Percentiles rank a stretch among this genome's conserved stretches.
These are phyloP conservation scores for Mycena citricolor DNA, from an alignment of 1,284 basidiomycete species.

Conservation along the genomic window DNA sequence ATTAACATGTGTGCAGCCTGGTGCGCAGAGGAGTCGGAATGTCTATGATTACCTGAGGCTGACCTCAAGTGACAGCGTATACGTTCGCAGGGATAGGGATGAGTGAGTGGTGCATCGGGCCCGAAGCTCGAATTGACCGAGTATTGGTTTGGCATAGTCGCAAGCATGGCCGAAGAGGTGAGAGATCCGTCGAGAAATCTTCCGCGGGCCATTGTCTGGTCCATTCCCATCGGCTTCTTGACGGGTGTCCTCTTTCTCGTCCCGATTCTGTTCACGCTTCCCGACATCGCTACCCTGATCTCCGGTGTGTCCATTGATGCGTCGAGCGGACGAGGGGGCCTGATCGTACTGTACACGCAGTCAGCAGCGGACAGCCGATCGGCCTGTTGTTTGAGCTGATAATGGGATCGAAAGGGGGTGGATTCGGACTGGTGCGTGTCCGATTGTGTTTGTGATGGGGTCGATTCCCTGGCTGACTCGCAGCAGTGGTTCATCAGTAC, in stretches of 20 bases:
- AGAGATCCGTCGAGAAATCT: constrained; percentile 55
- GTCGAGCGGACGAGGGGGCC: constrained; percentile 1
- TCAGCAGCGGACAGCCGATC: constrained; percentile 62
- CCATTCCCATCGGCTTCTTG: constrained; percentile 61
- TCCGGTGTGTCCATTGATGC: constrained; percentile 36
- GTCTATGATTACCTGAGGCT: constrained; percentile 6
- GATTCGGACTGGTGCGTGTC: constrained; percentile 56
- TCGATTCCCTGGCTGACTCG: not conserved
- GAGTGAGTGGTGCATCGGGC: constrained; percentile 40
- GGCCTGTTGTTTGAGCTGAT: constrained; percentile 66
- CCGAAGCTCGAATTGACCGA: not conserved
- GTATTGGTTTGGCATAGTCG: too few relatives aligned
- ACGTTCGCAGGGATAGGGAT: constrained; percentile 53
- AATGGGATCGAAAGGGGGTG: constrained; percentile 60
- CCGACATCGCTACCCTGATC: constrained; percentile 54
- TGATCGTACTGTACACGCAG: constrained; percentile 29
- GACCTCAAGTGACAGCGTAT: constrained; percentile 38
- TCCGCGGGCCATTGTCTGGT: constrained; percentile 58
- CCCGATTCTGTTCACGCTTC: constrained; percentile 68
- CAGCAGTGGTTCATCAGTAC: constrained; percentile 51
- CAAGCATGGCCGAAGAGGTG: constrained; percentile 68
- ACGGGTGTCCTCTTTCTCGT: constrained; percentile 64
- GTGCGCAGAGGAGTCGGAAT: constrained; percentile 27
- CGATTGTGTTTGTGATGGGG: not conserved
- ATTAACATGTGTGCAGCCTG: too few relatives aligned